Evolutionary conservation across 495 filamentous ascomycete genomes (phyloP).

Genomic region (Annulohypoxylon moriforme): DNA sequence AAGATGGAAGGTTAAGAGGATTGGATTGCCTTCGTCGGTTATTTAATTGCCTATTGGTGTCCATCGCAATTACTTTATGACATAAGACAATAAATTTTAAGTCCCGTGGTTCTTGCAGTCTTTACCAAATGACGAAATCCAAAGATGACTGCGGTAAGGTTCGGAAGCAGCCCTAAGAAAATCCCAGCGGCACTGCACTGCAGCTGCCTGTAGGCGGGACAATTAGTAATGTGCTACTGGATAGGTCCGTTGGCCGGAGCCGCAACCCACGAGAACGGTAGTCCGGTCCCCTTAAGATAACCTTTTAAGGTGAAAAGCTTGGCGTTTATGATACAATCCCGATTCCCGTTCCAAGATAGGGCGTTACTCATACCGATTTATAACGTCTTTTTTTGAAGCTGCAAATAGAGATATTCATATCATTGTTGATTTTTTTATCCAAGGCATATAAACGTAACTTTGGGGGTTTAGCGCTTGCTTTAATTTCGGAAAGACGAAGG

Average conservation of each 20-base stretch:
- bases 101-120: background rate
- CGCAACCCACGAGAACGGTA: slow-evolving; percentile 24
- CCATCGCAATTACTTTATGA: slow-evolving; percentile 13
- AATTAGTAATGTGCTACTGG: slow-evolving; percentile 6
- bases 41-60: background rate
- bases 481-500: background rate
- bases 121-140: slow-evolving; percentile 25
- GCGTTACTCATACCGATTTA: background rate
- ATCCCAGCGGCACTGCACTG: background rate
- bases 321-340: slow-evolving; percentile 41
- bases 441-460: background rate
- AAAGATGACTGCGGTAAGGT: background rate
- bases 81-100: background rate
- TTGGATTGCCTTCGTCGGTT: background rate
- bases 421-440: background rate
- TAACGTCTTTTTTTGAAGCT: background rate
- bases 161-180: slow-evolving; percentile 8
- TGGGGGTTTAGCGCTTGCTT: background rate
- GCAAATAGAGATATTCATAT: background rate
- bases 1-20: background rate
- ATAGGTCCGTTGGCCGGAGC: slow-evolving; percentile 36
- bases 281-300: slow-evolving; percentile 18
- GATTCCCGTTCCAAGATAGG: slow-evolving; percentile 11
- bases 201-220: slow-evolving; percentile 3
- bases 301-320: slow-evolving; percentile 42